These are phyloP conservation scores for Epichloe elymi DNA, from an alignment of 2,329 filamentous ascomycete species.

Conservation along the genomic window DNA sequence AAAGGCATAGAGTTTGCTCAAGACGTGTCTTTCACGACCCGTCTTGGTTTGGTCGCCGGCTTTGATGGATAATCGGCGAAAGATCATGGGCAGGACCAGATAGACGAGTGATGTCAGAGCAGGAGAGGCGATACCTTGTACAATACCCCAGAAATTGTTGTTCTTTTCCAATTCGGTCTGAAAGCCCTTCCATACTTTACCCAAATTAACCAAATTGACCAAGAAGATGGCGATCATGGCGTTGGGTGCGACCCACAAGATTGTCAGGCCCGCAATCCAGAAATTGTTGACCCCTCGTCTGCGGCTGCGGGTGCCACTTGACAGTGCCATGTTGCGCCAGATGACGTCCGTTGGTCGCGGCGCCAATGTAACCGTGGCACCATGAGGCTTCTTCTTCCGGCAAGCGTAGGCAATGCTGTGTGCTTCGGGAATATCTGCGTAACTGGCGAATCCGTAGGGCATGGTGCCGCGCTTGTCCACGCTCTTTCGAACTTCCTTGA, in stretches of 20 bases:
- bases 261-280: conserved; percentile 69
- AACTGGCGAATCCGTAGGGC: conserved; percentile 90
- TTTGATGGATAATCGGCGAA: conserved; percentile 70
- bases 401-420: conserved; percentile 76
- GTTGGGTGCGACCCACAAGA: conserved; percentile 86
- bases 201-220: conserved; percentile 72
- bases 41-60: conserved; percentile 88
- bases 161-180: conserved; percentile 47
- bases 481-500: conserved; percentile 67
- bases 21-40: conserved; percentile 79
- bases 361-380: conserved; percentile 64
- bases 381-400: conserved; percentile 67
- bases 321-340: conserved; percentile 82
- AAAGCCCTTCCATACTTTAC: conserved; percentile 67
- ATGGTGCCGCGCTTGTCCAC: conserved; percentile 82
- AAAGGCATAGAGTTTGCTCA: conserved; percentile 83
- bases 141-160: conserved; percentile 62
- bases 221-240: conserved; percentile 89
- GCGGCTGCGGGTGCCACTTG: conserved; percentile 53
- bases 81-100: conserved; percentile 76
- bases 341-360: conserved; percentile 86
- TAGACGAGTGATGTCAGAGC: conserved; percentile 81
- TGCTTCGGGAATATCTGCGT: conserved; percentile 74
- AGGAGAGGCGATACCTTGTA: conserved; percentile 85
- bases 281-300: conserved; percentile 67